Evolutionary conservation across 2,329 filamentous ascomycete genomes (phyloP).

Genomic region (Beauveria pseudobassiana): DNA sequence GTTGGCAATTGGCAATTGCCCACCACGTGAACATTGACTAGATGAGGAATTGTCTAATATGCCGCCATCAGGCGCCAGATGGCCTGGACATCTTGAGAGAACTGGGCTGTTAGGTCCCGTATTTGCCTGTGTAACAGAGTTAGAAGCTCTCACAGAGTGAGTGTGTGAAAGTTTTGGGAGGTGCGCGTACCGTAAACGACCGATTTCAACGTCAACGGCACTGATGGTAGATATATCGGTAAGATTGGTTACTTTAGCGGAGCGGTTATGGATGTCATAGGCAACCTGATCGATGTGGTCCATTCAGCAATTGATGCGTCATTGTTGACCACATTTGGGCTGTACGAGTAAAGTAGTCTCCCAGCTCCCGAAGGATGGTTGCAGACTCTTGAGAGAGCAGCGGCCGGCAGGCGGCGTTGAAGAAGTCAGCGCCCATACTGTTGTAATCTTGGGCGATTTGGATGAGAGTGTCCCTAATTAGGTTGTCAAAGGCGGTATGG

Average conservation of each 20-base stretch:
- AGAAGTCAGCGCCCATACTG: conserved; percentile 6
- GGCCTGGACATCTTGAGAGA: conserved; percentile 26
- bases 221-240: conserved; percentile 23
- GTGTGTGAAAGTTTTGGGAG: background rate
- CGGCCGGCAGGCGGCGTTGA: conserved; percentile 12
- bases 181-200: conserved; percentile 26
- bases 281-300: conserved; percentile 23
- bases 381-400: conserved; percentile 14
- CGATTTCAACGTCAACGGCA: conserved; percentile 25
- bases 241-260: conserved; percentile 18
- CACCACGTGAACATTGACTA: background rate
- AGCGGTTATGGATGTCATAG: conserved; percentile 22
- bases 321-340: conserved; percentile 26
- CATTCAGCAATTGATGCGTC: conserved; percentile 26
- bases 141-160: background rate
- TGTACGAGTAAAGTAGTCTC: conserved; percentile 29
- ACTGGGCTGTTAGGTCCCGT: conserved; percentile 25
- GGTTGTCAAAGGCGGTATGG: background rate
- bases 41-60: background rate
- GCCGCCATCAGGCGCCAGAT: conserved; percentile 20
- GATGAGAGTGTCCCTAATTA: conserved; percentile 6
- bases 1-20: background rate
- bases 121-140: conserved; percentile 24
- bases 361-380: conserved; percentile 26
- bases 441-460: background rate